Evolutionary conservation across 129 eudicot species (phyloP).

Genomic region (Smallanthus sonchifolius): DNA sequence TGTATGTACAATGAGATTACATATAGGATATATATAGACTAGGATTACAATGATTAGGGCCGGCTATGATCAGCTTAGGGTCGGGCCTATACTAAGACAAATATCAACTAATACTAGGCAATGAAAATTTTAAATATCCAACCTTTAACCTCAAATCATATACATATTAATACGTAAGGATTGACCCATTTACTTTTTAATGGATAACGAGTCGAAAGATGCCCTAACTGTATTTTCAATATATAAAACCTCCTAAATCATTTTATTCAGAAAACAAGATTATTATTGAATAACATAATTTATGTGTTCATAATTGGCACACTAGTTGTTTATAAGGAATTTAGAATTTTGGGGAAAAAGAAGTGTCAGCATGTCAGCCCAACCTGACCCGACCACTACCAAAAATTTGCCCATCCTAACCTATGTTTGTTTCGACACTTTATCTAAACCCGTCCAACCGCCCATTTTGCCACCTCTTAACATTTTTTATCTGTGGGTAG

Average conservation of each 20-base stretch:
- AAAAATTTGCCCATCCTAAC: background rate
- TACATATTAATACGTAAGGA: background rate
- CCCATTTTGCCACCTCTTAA: background rate
- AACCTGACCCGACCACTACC: background rate
- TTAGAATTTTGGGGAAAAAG: background rate
- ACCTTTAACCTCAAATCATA: background rate
- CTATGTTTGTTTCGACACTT: background rate
- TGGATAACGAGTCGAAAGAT: background rate
- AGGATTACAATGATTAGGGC: too few relatives aligned
- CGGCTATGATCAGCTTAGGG: too few relatives aligned
- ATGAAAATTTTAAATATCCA: background rate
- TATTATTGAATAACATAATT: background rate
- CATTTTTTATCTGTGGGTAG: slow-evolving; percentile 34
- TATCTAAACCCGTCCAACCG: too few relatives aligned
- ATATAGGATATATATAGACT: too few relatives aligned
- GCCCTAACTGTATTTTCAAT: background rate
- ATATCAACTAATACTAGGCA: too few relatives aligned
- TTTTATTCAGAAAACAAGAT: background rate
- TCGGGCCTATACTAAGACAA: too few relatives aligned
- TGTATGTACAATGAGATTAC: too few relatives aligned
- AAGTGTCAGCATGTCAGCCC: background rate
- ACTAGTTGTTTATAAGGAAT: background rate
- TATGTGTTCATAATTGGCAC: background rate
- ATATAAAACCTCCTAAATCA: background rate
- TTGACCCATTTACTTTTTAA: background rate